Conservation (phyloP, 305 asterid species). For the Solanum hybrid region DNA sequence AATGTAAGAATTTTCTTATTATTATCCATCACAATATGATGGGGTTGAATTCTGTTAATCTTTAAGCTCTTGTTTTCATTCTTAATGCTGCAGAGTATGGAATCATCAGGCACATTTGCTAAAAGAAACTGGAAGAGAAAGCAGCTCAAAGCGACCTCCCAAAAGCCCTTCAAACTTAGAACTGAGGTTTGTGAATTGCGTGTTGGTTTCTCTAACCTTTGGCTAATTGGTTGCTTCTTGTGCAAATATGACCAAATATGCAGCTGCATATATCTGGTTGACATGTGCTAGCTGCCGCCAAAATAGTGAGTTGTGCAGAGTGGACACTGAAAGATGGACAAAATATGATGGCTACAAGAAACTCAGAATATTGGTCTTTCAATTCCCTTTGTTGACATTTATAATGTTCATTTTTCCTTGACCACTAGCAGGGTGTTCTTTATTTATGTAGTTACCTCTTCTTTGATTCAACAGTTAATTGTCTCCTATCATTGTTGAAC, state of each 20-base stretch:
- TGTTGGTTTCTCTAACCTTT: neutral
- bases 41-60: neutral
- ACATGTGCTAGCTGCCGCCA: neutral
- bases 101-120: constrained; percentile 39
- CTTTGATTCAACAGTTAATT: neutral
- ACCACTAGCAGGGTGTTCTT: neutral
- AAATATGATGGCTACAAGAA: neutral
- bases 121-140: constrained; percentile 43
- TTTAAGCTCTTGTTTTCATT: constrained; percentile 11
- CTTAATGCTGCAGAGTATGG: constrained; percentile 46
- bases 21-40: neutral
- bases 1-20: constrained; percentile 38
- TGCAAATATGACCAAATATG: neutral
- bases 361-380: neutral
- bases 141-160: constrained; percentile 24
- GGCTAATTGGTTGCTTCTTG: neutral
- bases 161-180: constrained; percentile 32
- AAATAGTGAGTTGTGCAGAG: neutral
- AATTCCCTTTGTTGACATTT: neutral
- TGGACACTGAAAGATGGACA: neutral
- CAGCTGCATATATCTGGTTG: neutral
- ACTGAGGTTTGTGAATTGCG: constrained; percentile 24
- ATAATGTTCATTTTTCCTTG: neutral
- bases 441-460: neutral
- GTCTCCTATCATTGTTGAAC: neutral